Base-by-base conservation (phyloP, 257 asterid genomes). In the Primulina tabacum region DNA sequence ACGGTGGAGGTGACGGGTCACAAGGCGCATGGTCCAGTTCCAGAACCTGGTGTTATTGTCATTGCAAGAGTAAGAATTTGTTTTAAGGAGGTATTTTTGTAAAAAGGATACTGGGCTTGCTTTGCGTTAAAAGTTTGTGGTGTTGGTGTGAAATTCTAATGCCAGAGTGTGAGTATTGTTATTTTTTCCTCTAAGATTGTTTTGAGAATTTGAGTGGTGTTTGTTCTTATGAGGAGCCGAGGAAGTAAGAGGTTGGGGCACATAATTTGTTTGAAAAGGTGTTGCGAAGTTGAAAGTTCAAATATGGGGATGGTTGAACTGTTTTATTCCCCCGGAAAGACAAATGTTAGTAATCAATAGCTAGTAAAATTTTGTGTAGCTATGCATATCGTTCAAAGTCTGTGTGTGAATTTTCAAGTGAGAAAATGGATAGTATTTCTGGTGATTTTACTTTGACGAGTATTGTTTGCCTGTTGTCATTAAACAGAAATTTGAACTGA, bases 21-120 rank as follows among this genome's bases (percentile, higher is more conserved):
- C 55, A 90, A 93, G 76, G 89, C 97, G 20, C 96, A 90, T 67
- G 97, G 97, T 72, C 92, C 96, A 10, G 96, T 93, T 82, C 99
- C 99, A 12, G 89, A 87, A 83, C 92, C 94, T 61, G 99, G 96
- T 60, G 80, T 81, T 47, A 40, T 82, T 64, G 97, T 93, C 63
- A 73, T 87, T 82, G 96, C 92, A 59, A 83, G 99, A 72, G 99
- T 92, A 80, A 76, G 87, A 38, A 8, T 16, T 60, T 77, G 52
- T 62, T 52, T 33, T 6, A 10, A 65, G 68, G 14, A 58, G 33
- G 2, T 12, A 2, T 67, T 4, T 29, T 66, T 11, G 8, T 7
- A 57, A 30, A 10, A 60, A 24, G 61, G n/a, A 43, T 43, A 12
- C 32, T 37, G 7, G 40, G 34, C 68, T 55, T 16, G 38, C 37